Evolutionary conservation across 176 grass and related monocot species (phyloP), one percentile per base, ranked within the genome.

Genomic region (Avena sativa): DNA sequence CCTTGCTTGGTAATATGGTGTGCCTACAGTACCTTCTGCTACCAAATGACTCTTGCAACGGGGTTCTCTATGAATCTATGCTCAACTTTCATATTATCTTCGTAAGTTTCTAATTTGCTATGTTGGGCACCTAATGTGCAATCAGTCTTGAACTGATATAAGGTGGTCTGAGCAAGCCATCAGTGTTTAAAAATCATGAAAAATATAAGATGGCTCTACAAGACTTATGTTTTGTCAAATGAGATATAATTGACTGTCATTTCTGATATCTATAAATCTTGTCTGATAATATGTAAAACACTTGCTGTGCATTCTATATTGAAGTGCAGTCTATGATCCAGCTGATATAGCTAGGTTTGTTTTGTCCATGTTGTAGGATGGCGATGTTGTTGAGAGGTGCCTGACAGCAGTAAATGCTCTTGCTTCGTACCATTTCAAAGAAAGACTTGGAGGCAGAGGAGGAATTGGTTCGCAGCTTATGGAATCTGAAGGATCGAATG

Each of bases 351-450:
- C 57, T 92, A 78, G 21, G 51, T 15, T 83, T 85, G 15, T 86
- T 88, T 62, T 71, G 49, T 84, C 44, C 43, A 48, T 92, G 61
- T 82, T 82, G 79, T 79, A 98, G 97, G 97, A 98, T 79, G 79
- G 71, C 20, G 97, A 98, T 86, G 82, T 98, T 92, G 89, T 98
- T 63, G 97, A 96, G 76, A 98, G 93, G 74, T 98, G 97, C 83
- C 78, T 96, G 83, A 56, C 81, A 82, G 93, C 94, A 79, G 86
- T 96, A 88, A 93, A 88, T 92, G 90, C 97, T 81, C 94, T 98
- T 69, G 92, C 90, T 79, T 92, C 97, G 50, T 98, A 94, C 78
- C 93, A 98, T 88, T 98, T 94, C 80, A 96, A 92, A 91, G 92
- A 98, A 84, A 93, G 73, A 87, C 53, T 86, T 82, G 89, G 68